phyloP scores from a whole-genome alignment of 768 basidiomycete species.

The Jaapia argillacea region DNA sequence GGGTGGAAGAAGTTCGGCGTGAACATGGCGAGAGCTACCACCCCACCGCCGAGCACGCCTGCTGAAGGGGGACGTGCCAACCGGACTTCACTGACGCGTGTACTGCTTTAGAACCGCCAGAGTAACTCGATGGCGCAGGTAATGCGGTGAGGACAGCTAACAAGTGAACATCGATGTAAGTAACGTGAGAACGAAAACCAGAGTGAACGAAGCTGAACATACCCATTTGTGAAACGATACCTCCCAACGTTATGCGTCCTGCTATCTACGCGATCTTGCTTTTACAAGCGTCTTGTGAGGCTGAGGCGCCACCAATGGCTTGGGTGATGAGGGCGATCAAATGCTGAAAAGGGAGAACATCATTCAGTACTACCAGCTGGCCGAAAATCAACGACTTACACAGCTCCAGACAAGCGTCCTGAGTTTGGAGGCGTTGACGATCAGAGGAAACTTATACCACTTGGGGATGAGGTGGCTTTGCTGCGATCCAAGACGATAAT shows the following conservation, averaged over 20 bases:
- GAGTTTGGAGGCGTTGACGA: background rate
- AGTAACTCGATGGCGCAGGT: slow-evolving; percentile 36
- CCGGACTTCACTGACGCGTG: slow-evolving; percentile 2
- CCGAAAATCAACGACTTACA: slow-evolving; percentile 12
- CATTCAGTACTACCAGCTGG: background rate
- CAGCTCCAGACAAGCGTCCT: slow-evolving; percentile 11
- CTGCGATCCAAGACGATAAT: slow-evolving; percentile 28
- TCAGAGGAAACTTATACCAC: slow-evolving; percentile 11
- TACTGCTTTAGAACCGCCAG: slow-evolving; percentile 17
- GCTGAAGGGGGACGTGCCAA: background rate
- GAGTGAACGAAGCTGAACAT: slow-evolving; percentile 4
- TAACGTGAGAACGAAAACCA: background rate
- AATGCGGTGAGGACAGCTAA: slow-evolving; percentile 29
- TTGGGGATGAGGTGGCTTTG: slow-evolving; percentile 39
- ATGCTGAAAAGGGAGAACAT: slow-evolving; percentile 17
- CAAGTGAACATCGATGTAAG: background rate
- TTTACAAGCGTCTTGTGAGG: slow-evolving; percentile 11
- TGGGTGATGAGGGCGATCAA: slow-evolving; percentile 28
- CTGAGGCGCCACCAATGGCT: slow-evolving; percentile 25
- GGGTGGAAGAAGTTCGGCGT: slow-evolving; percentile 24
- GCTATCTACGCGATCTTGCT: slow-evolving; percentile 10
- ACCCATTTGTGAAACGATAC: slow-evolving; percentile 17
- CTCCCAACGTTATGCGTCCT: slow-evolving; percentile 19
- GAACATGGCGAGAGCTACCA: slow-evolving; percentile 21
- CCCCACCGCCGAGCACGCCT: slow-evolving; percentile 22